Evolutionary conservation across 2,329 filamentous ascomycete species (phyloP), one percentile per base, ranked within the genome.

Genomic region (Paecilomyces sp.): DNA sequence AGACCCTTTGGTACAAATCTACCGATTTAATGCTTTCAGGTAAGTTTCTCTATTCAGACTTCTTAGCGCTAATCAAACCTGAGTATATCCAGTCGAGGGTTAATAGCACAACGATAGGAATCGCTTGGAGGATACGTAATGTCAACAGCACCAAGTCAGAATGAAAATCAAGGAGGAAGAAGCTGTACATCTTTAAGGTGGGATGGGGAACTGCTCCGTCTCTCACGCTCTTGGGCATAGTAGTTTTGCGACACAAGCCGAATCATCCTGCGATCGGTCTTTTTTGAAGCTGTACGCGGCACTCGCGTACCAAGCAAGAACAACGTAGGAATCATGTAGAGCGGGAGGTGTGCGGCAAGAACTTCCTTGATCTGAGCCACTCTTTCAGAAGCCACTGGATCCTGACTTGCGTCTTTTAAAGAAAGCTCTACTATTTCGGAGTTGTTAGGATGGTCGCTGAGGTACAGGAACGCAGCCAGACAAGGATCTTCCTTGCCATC

Each of bases 221-320:
- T 36, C 4, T 36, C 33, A 1, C 33, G 13, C 3, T 36, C 33
- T 36, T 36, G 33, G 13, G 33, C 3, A 11, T 36, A 36, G 33
- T 5, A 36, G 3, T 36, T 36, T 36, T 36, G 33, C 7, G 13
- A 36, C 7, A 36, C 4, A 36, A 36, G 33, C 13, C 33, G 65
- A 5, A 68, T 56, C 47, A 62, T 65, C 1, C 66, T 58, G 2
- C 67, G 65, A 61, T 68, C 67, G 0, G 61, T 64, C 60, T 68
- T 68, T 12, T 67, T 68, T 1, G 65, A 67, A 34, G 62, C 64
- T 6, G 67, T 68, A 7, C 64, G 62, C 7, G 66, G 67, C 1
- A 68, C 54, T 12, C 61, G 57, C 34, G 65, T 63, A 7, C 66
- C 55, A 2, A 65, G 62, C 2, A 67, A 22, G 41, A 67, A 67